Base-by-base conservation (phyloP, 208 protist genomes). In the Angomonas ambiguus region DNA sequence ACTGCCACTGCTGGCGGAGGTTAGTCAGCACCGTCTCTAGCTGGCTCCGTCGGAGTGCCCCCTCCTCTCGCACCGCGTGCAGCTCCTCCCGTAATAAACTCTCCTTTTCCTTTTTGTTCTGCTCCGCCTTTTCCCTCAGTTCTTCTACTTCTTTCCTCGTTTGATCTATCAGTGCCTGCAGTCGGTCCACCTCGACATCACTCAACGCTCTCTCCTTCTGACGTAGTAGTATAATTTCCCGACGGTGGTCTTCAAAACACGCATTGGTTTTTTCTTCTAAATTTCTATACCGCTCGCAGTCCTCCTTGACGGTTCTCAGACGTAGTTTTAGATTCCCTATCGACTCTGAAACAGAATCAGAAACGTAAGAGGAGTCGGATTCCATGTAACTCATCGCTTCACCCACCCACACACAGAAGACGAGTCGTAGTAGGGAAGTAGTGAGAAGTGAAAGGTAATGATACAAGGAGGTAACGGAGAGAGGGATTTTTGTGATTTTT, bases 151-250 rank as follows among this genome's bases (percentile, higher is more conserved):
- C 66, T 35, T 31, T 27, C 34, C 79, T 45, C 18, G 72, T 63
- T 25, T 71, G 63, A 42, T 77, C 51, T n/a, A 94, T 60, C 62
- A 85, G 70, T 16, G 31, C 42, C 1, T 83, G 81, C 59, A 92
- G 74, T n/a, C 51, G 57, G 24, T 91, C 83, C 66, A 92, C 84
- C 35, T 70, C 60, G 5, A 73, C 69, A 8, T 64, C 53, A n/a
- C 74, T 72, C 2, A 89, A 65, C 48, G 82, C 83, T 2, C 78
- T 83, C 65, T 92, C 83, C 65, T 83, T 89, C 49, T 88, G 80
- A 32, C 67, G 55, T 8, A 95, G 78, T 32, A 80, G 78, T 18
- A 76, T 85, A 24, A 95, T 70, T 34, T 95, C 85, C 35, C 72
- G 65, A 0, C 89, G 80, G 76, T 95, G 89, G 49, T 69, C 67